A percentile compares a stretch with the other conserved stretches of the same genome.
Conservation (phyloP, 2,329 filamentous ascomycete genomes). For the Apiospora aurea region DNA sequence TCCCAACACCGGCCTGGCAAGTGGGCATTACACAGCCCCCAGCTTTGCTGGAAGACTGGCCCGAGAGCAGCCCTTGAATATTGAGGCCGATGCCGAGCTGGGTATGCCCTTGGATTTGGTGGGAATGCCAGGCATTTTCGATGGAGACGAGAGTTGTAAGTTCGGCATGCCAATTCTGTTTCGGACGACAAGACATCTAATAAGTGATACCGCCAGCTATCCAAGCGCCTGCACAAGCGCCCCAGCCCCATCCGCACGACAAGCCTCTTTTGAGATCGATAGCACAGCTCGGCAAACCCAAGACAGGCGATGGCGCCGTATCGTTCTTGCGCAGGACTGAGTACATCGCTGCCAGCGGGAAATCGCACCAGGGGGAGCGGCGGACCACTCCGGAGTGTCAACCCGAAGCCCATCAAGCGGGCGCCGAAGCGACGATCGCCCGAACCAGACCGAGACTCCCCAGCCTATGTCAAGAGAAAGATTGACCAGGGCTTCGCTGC, state of each 20-base stretch:
- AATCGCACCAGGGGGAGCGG: constrained; percentile 57
- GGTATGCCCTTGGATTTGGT: constrained; percentile 97
- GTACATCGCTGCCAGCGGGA: constrained; percentile 76
- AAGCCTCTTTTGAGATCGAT: constrained; percentile 83
- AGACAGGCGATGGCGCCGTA: constrained; percentile 77
- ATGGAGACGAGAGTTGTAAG: constrained; percentile 92
- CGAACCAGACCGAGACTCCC: constrained; percentile 65
- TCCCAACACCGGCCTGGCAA: constrained; percentile 87
- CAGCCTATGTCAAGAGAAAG: constrained; percentile 71
- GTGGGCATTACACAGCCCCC: constrained; percentile 87
- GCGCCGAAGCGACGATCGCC: constrained; percentile 60
- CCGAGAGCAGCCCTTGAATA: constrained; percentile 91
- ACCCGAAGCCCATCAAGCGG: constrained; percentile 49
- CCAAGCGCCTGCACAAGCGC: constrained; percentile 75
- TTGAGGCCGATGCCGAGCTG: constrained; percentile 96
- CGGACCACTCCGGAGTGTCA: constrained; percentile 61
- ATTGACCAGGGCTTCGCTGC: constrained; percentile 68
- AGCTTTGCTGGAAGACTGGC: constrained; percentile 89
- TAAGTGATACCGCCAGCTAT: constrained; percentile 65
- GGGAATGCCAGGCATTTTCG: constrained; percentile 92
- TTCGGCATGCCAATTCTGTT: constrained; percentile 29
- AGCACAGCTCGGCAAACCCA: constrained; percentile 83
- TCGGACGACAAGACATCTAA: constrained; percentile 30
- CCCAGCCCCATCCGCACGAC: constrained; percentile 82
- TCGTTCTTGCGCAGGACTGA: constrained; percentile 96